Percentiles rank a stretch among this genome's conserved stretches.
Conservation (phyloP, 352 stramenopile genomes). For the Elongisporangium senticosum region DNA sequence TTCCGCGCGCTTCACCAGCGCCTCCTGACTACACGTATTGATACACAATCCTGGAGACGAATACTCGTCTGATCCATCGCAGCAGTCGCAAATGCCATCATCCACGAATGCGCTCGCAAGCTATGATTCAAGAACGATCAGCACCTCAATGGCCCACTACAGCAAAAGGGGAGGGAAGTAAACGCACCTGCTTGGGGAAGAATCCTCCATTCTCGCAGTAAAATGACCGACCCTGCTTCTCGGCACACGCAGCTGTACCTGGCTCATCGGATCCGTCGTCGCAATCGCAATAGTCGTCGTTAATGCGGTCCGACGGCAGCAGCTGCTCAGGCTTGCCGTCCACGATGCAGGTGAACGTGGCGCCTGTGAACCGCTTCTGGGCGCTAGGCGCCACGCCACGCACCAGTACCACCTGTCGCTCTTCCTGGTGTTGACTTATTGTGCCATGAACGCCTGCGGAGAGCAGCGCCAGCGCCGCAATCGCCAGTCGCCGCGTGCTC, state of each 20-base stretch:
- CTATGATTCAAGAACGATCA: slow-evolving; percentile 2
- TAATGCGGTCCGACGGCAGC: slow-evolving; percentile 51
- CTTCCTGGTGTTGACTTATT: neutral
- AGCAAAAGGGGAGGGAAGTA: neutral
- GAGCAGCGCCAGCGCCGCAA: slow-evolving; percentile 7
- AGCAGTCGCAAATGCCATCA: slow-evolving; percentile 97
- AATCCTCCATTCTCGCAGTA: slow-evolving; percentile 70
- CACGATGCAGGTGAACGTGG: slow-evolving; percentile 27
- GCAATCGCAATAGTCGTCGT: slow-evolving; percentile 95
- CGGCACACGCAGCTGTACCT: slow-evolving; percentile 68
- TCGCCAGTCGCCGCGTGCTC: neutral
- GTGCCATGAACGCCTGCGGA: neutral
- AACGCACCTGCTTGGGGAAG: slow-evolving; percentile 47
- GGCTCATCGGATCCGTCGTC: slow-evolving; percentile 86
- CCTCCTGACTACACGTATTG: slow-evolving; percentile 45
- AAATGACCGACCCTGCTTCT: slow-evolving; percentile 26
- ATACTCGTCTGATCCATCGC: slow-evolving; percentile 92
- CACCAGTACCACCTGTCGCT: slow-evolving; percentile 10
- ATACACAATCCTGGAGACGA: slow-evolving; percentile 14
- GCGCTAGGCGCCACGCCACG: slow-evolving; percentile 36
- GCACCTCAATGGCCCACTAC: neutral
- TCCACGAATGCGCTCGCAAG: slow-evolving; percentile 46
- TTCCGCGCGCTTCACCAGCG: slow-evolving; percentile 26
- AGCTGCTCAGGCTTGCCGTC: slow-evolving; percentile 14
- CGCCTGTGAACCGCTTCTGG: slow-evolving; percentile 15